Base-by-base conservation (phyloP, 2,329 filamentous ascomycete genomes). In the Colletotrichum phormii region DNA sequence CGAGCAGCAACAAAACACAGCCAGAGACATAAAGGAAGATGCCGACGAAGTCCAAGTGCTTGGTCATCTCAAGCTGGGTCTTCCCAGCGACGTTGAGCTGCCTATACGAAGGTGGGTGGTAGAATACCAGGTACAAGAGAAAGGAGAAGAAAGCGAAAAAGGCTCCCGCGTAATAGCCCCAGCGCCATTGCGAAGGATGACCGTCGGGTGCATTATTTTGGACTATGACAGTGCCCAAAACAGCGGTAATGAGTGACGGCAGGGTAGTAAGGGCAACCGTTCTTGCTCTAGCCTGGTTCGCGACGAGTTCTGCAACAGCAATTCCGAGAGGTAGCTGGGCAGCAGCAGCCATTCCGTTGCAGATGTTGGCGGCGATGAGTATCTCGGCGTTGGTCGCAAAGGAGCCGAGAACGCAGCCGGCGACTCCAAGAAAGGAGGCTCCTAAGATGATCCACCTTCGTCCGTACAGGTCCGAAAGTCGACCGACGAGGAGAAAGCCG, bases 111-210 rank as follows among this genome's bases (percentile, higher is more conserved):
- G 87, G 86, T 29, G 85, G 86, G 74, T 84, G 83, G 77, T 88
- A 88, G 67, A 85, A 84, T 73, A 86, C 80, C 42, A 79, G 78
- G 69, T 83, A 87, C 7, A 86, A 79, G 1, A 81, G 76, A 2
- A 85, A 75, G 12, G 83, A 79, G 26, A 85, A 70, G n/a, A 79
- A 80, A 46, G 80, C 82, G 67, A 85, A 79, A 64, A 87, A 85
- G 75, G 85, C 84, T 68, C 83, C 84, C 4, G 89, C 75, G 75
- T 86, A 88, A 77, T 86, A 89, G 67, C 79, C 83, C 85, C 86
- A 87, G 53, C 87, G 81, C 86, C 87, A 89, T 22, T 80, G 26
- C 26, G 26, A 29, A 29, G 26, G 26, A 29, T 29, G 26, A 29
- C 26, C 26, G 3, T 29, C 26, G 26, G 26, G 26, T 5, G 26